Base-by-base conservation (phyloP, 2,329 filamentous ascomycete genomes). In the Botrytis tulipae region DNA sequence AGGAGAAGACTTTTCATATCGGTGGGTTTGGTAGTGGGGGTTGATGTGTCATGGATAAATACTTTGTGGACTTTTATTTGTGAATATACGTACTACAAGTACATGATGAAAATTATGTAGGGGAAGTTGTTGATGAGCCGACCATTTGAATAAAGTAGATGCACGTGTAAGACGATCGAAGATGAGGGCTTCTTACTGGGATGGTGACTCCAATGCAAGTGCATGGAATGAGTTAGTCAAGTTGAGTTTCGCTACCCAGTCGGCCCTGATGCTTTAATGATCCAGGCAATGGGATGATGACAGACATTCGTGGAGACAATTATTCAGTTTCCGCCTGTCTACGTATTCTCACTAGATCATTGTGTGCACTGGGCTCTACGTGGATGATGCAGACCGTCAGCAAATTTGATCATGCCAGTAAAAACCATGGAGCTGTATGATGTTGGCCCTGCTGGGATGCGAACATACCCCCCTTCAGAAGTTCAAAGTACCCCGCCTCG, bases 1-100 rank as follows among this genome's bases (percentile, higher is more conserved):
- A 12, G 32, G 48, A 57, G 18, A 51, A 46, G 51, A 44, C 22
- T 70, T 70, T 61, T 70, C 67, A 57, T 57, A 42, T 57, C 54
- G 48, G 37, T 67, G 65, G 25, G 16, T 29, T 67, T 54, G 16
- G 16, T 12, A 32, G 48, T 40, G 37, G 48, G 62, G 48, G 66
- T 16, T 3, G 37, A 57, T 69, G 35, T 69, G 35, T 69, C 44
- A 66, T 66, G 63, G n/a, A 40, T 20, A 42, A 42, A 57, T 16
- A n/a, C 51, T 57, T 1, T 57, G n/a, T 29, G 22, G 22, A 32
- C 37, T 32, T 37, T 40, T 22, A 51, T 54, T 40, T 54, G 22
- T 35, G 20, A 20, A 46, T 22, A 10, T 46, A n/a, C n/a, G n/a
- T n/a, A 46, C 61, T 65, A 46, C 61, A 46, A 65, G n/a, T 46